phyloP scores from a whole-genome alignment of 2,329 filamentous ascomycete genomes.

The Aschersonia sp. region DNA sequence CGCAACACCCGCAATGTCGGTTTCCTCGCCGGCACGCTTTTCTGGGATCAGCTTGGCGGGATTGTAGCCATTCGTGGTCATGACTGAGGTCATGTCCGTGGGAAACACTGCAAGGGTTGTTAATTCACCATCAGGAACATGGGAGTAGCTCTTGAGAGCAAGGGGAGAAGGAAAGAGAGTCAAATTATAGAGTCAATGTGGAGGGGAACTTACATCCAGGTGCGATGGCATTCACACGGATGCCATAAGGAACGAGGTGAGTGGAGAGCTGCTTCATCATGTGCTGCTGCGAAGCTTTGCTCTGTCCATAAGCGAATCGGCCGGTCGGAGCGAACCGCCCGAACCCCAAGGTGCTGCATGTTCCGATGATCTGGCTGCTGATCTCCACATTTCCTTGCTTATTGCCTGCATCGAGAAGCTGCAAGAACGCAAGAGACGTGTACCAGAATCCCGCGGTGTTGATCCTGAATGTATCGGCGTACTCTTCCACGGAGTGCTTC shows the following conservation, averaged over 20 bases:
- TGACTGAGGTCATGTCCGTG: constrained; percentile 31
- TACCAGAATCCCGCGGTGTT: constrained; percentile 59
- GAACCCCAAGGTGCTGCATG: constrained; percentile 55
- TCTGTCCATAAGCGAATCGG: constrained; percentile 54
- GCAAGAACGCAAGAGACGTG: constrained; percentile 53
- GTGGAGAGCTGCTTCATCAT: constrained; percentile 55
- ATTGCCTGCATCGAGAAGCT: constrained; percentile 48
- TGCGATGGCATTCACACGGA: constrained; percentile 36
- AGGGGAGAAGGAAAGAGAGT: background rate
- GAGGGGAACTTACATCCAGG: constrained; percentile 23
- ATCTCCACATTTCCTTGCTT: constrained; percentile 37
- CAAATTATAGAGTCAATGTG: background rate
- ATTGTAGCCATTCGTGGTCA: background rate
- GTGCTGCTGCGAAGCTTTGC: constrained; percentile 59
- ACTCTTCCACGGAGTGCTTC: constrained; percentile 42
- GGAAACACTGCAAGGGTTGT: constrained; percentile 29
- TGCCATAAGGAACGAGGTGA: constrained; percentile 44
- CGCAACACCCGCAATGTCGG: constrained; percentile 44
- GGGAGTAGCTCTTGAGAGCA: background rate
- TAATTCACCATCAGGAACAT: background rate
- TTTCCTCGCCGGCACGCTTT: constrained; percentile 2
- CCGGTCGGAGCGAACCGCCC: constrained; percentile 55
- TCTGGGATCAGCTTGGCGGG: background rate
- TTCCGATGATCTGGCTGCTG: constrained; percentile 45
- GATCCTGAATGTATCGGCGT: constrained; percentile 49